Evolutionary conservation across 192 early-diverging fungal species (phyloP).

Genomic region (Backusella circina): DNA sequence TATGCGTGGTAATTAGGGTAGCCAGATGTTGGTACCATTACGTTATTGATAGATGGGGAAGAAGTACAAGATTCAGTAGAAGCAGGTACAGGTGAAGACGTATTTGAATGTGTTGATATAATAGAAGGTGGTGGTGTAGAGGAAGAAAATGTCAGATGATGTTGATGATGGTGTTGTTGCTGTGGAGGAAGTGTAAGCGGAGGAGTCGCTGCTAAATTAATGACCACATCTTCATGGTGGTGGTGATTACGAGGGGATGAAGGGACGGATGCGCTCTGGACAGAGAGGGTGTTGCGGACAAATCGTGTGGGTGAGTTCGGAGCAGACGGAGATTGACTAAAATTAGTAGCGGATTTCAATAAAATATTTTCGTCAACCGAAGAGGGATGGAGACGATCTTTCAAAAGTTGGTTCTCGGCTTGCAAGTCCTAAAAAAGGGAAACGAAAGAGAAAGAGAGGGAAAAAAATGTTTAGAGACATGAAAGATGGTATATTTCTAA

Average conservation of each 20-base stretch:
- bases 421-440: conserved; percentile 13
- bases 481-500: not conserved
- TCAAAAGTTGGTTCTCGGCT: conserved; percentile 10
- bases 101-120: not conserved
- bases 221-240: not conserved
- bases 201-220: not conserved
- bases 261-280: conserved; percentile 8
- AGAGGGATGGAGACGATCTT: not conserved
- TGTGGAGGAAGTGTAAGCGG: conserved; percentile 2
- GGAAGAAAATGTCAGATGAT: not conserved
- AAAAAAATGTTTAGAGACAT: not conserved
- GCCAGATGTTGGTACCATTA: not conserved
- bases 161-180: not conserved
- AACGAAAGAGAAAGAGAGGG: not conserved
- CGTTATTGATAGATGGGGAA: not conserved
- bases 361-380: not conserved
- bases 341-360: not conserved
- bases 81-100: not conserved
- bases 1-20: not conserved
- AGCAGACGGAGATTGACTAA: conserved; percentile 7
- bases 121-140: not conserved
- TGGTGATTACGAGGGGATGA: conserved; percentile 5
- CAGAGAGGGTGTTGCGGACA: not conserved
- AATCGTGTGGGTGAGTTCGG: conserved; percentile 17
- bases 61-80: not conserved